Evolutionary conservation across 352 stramenopile genomes (phyloP), one percentile per base, ranked within the genome.

Genomic region (Pythium grandisporangium): DNA sequence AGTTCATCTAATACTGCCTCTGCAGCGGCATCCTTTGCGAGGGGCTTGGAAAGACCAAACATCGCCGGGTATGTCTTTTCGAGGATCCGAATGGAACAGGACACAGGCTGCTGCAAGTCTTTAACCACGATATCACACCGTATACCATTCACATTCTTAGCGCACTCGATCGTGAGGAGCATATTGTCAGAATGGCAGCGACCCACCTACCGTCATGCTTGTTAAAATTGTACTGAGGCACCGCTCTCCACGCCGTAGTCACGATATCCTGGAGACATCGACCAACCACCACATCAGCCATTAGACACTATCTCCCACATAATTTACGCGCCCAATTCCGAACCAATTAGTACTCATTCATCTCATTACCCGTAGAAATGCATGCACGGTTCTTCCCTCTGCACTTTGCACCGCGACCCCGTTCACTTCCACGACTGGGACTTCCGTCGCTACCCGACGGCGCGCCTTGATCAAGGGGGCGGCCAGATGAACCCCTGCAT

Each of bases 11-110:
- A 36, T 7, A 56, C 51, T 12, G 44, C 35, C 19, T 62, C 54
- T 0, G 55, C 54, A 19, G 59, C 59, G 10, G 36, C 45, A 24
- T 65, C 42, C 33, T 60, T 63, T n/a, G 55, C 59, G 6, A 59
- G 11, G 6, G 20, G 22, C 32, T 64, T 64, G 20, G 57, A 51
- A 7, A 36, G 7, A 10, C 34, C 23, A 0, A 19, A n/a, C 20
- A 21, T 39, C 6, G 27, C 40, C 1, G 32, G 22, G 22, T 64
- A 58, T 22, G 48, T 27, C 25, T 43, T 45, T 14, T 51, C 45
- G 7, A 39, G 14, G n/a, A 69, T 56, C n/a, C 34, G 16, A 5
- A 69, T 45, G 21, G 11, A 42, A 44, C 59, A 69, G 2, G 38
- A 33, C 1, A 61, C 42, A 5, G 54, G 51, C 10, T 51, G 12